Evolutionary conservation across 345 rosid species (phyloP).

Genomic region (Aquilaria yunnanensis): DNA sequence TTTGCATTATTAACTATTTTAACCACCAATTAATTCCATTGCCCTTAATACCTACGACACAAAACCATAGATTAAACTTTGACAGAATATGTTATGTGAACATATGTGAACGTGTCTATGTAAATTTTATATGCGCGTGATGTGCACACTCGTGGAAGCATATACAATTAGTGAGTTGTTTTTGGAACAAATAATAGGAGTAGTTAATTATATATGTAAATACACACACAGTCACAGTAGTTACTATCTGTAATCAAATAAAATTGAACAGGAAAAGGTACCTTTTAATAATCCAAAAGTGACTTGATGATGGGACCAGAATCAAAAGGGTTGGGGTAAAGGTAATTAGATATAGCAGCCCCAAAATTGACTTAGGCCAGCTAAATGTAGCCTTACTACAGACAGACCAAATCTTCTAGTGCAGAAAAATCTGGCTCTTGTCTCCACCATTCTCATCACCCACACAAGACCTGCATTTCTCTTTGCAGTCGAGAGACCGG

Average conservation of each 20-base stretch:
- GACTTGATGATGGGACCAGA: constrained; percentile 14
- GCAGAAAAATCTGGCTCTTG: constrained; percentile 27
- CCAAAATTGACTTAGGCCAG: constrained; percentile 18
- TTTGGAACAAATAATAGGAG: too few relatives aligned
- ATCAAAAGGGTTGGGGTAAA: constrained; percentile 7
- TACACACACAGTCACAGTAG: too few relatives aligned
- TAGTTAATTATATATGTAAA: too few relatives aligned
- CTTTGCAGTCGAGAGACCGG: not conserved
- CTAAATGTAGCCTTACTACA: constrained; percentile 20
- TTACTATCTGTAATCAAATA: too few relatives aligned
- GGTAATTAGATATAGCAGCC: constrained; percentile 9
- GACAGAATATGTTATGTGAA: not conserved
- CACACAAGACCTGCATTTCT: not conserved
- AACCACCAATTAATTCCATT: too few relatives aligned
- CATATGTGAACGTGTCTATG: not conserved
- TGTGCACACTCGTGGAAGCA: too few relatives aligned
- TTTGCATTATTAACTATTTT: not conserved
- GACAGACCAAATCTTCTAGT: constrained; percentile 31
- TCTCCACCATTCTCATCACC: constrained; percentile 10
- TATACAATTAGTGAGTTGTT: too few relatives aligned
- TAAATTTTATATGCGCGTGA: too few relatives aligned
- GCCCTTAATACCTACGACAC: too few relatives aligned
- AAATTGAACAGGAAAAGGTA: too few relatives aligned
- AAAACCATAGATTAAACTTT: not conserved
- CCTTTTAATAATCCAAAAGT: not conserved